These are phyloP conservation scores for Neurospora sp. DNA, from an alignment of 2,329 filamentous ascomycete genomes.

Conservation along the genomic window DNA sequence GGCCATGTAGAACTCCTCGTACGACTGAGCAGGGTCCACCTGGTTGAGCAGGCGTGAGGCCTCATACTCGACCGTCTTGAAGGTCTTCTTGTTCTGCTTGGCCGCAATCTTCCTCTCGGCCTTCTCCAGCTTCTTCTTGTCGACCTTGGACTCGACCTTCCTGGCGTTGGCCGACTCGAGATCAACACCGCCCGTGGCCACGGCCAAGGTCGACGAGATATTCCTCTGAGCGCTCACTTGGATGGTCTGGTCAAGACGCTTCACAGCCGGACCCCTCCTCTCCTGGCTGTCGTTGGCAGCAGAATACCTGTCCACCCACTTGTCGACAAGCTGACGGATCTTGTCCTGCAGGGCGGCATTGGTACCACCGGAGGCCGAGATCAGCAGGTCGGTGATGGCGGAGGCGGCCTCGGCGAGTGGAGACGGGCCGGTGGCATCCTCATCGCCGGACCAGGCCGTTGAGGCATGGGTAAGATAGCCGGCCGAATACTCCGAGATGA, in stretches of 20 bases:
- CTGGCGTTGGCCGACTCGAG: constrained; percentile 85
- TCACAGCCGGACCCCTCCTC: constrained; percentile 66
- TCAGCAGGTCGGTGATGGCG: constrained; percentile 74
- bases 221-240: constrained; percentile 90
- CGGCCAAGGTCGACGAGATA: constrained; percentile 88
- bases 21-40: constrained; percentile 75
- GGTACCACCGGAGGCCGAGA: constrained; percentile 85
- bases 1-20: constrained; percentile 99
- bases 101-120: constrained; percentile 94
- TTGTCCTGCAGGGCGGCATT: constrained; percentile 62
- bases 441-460: constrained; percentile 64
- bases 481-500: constrained; percentile 85
- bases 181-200: constrained; percentile 77
- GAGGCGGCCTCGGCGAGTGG: constrained; percentile 78
- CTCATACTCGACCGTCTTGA: constrained; percentile 98
- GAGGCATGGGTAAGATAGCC: constrained; percentile 93
- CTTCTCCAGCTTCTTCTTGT: constrained; percentile 98
- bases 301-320: constrained; percentile 78
- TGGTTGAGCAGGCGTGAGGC: constrained; percentile 81
- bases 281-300: constrained; percentile 57
- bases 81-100: constrained; percentile 96
- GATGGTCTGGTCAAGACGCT: constrained; percentile 84
- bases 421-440: constrained; percentile 58
- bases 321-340: constrained; percentile 75
- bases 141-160: constrained; percentile 95